Base-by-base conservation (phyloP, 2,329 filamentous ascomycete genomes). In the Leptographium flavum region DNA sequence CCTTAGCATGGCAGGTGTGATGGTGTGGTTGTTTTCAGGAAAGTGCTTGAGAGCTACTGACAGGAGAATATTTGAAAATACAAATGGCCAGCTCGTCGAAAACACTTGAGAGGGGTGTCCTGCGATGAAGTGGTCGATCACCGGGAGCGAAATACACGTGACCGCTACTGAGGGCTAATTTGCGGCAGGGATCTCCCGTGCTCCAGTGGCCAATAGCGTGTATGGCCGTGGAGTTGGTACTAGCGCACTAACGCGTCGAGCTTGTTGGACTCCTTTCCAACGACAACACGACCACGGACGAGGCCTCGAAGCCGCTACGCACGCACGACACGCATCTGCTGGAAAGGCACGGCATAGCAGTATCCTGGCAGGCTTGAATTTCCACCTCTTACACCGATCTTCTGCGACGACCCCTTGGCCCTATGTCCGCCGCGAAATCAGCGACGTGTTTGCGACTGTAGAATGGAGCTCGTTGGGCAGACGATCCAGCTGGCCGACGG, bases 401-500 rank as follows among this genome's bases (percentile, higher is more conserved):
- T n/a, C n/a, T n/a, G n/a, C n/a, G n/a, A n/a, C n/a, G n/a, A 14
- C 19, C 10, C 10, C 9, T 25, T 22, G 17, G n/a, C 9, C 14
- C 13, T 19, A 44, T 39, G 42, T 32, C 42, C 17, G 25, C 13
- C 19, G 13, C 5, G 3, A 14, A 21, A 27, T 10, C 17, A 14
- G 27, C 22, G 3, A 35, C 43, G 43, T 38, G 43, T 37, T n/a
- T 36, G 32, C 25, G 33, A 27, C 6, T 22, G 5, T 38, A 25
- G 39, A 31, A 66, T 72, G 57, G 73, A 77, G 50, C 67, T 76
- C 55, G 61, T 69, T 50, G 88, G 87, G 56, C 83, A 92, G 66
- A 76, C 74, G 51, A 76, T 96, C 62, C 78, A 81, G 63, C 79
- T 94, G 54, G 76, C 72, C 56, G 83, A 94, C 63, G 83, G 83